These are phyloP conservation scores for Nephelium lappaceum DNA, from an alignment of 345 rosid species.

Conservation along the genomic window DNA sequence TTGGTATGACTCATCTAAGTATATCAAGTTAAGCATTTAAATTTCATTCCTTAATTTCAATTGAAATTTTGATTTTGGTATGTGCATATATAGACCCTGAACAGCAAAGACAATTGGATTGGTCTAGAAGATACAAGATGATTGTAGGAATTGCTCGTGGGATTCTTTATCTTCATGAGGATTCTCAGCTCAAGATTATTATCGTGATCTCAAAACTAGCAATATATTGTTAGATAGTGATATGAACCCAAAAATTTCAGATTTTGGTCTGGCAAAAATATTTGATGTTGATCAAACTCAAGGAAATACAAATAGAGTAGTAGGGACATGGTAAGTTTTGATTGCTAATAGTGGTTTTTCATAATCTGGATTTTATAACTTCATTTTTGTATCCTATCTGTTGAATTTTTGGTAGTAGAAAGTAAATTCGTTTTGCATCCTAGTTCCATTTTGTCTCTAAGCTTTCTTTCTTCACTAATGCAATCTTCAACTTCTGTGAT, in stretches of 20 bases:
- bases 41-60: no score
- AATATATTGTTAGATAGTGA: slow-evolving; percentile 55
- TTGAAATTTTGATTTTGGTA: not conserved
- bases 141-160: slow-evolving; percentile 55
- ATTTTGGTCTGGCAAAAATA: slow-evolving; percentile 69
- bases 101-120: slow-evolving; percentile 40
- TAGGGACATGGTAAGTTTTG: slow-evolving; percentile 62
- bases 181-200: slow-evolving; percentile 56
- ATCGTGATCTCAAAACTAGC: slow-evolving; percentile 66
- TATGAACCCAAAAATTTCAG: slow-evolving; percentile 68
- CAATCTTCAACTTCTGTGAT: no score
- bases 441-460: not conserved
- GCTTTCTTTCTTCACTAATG: not conserved
- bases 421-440: not conserved
- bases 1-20: slow-evolving; percentile 23
- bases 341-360: not conserved
- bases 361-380: no score
- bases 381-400: not conserved
- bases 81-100: slow-evolving; percentile 41
- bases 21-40: not conserved
- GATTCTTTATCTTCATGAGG: slow-evolving; percentile 45
- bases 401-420: not conserved
- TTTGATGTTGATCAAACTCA: slow-evolving; percentile 38
- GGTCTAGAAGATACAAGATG: slow-evolving; percentile 52
- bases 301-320: slow-evolving; percentile 47